Base-by-base conservation (phyloP, 495 filamentous ascomycete species). In the Hypoxylon lienhwacheense region DNA sequence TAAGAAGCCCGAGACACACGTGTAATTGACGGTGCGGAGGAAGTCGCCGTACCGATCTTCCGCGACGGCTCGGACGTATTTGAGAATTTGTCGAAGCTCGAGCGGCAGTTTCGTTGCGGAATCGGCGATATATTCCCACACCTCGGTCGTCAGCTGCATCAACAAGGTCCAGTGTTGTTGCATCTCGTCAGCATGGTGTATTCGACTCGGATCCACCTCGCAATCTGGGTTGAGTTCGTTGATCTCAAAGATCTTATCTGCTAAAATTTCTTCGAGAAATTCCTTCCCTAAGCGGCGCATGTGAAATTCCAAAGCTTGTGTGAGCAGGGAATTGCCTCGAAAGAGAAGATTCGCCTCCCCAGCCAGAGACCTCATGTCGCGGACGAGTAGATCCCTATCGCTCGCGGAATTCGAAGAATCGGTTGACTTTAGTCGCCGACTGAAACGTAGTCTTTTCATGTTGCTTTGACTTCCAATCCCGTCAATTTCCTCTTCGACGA, bases 31-130 rank as follows among this genome's bases (percentile, higher is more conserved):
- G n/a, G 86, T 92, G 12, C 89, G 83, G 28, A 96, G 74, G 62
- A 93, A 93, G 64, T 95, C 91, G n/a, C 93, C 93, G 72, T 97
- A 99, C 19, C 91, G 85, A 69, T 97, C 93, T 67, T 97, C 93
- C 8, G 93, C 91, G 55, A 95, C 95, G 12, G 89, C 89, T 45
- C 90, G 82, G 33, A 99, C 89, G 60, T 97, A 93, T 60, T 93
- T 85, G 61, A 99, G 85, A 17, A 99, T 88, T 26, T 86, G 81
- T 44, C 93, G 76, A 22, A 99, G 73, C 68, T 97, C 95, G 5
- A 88, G 67, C 8, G 93, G 92, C 65, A 95, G 88, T 36, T 85
- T 81, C 22, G 73, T 73, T 4, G 84, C 81, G 4, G 90, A 91
- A 15, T 71, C 76, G 7, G 82, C 76, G 41, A 99, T 97, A 11